Percentiles rank a stretch among this genome's conserved stretches.
Evolutionary conservation across 352 stramenopile genomes (phyloP).

Genomic region (Phytophthora fragariae): DNA sequence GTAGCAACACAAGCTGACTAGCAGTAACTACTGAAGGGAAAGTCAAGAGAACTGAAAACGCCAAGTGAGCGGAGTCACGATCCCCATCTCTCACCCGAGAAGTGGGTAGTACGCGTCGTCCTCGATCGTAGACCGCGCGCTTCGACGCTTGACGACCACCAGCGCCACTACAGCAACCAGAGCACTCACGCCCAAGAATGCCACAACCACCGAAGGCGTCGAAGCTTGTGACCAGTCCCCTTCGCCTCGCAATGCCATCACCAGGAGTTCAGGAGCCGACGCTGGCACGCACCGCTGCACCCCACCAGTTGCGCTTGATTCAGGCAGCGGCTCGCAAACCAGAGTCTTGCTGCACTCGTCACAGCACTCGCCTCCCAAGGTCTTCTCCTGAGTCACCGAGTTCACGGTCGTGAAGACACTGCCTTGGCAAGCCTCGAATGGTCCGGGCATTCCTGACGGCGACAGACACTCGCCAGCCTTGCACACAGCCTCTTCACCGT

Average conservation of each 20-base stretch:
- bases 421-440: conserved; percentile 22
- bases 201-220: conserved; percentile 2
- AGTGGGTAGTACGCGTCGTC: background rate
- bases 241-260: conserved; percentile 8
- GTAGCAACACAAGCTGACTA: background rate
- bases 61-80: background rate
- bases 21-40: background rate
- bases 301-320: conserved; percentile 1
- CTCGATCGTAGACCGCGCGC: background rate
- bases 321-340: conserved; percentile 2
- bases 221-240: conserved; percentile 1
- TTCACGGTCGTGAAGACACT: conserved; percentile 18
- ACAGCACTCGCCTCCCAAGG: conserved; percentile 9
- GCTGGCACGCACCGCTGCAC: conserved; percentile 17
- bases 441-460: background rate
- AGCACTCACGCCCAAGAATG: conserved; percentile 12
- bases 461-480: conserved; percentile 19
- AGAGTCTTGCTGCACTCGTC: conserved; percentile 15
- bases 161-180: conserved; percentile 20
- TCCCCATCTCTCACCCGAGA: background rate
- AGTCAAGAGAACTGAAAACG: background rate
- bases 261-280: background rate
- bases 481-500: conserved; percentile 10
- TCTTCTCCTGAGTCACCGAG: conserved; percentile 2
- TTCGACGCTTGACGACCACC: conserved; percentile 15